phyloP scores from a whole-genome alignment of 2,329 filamentous ascomycete species.

The Zymoseptoria ardabiliae region DNA sequence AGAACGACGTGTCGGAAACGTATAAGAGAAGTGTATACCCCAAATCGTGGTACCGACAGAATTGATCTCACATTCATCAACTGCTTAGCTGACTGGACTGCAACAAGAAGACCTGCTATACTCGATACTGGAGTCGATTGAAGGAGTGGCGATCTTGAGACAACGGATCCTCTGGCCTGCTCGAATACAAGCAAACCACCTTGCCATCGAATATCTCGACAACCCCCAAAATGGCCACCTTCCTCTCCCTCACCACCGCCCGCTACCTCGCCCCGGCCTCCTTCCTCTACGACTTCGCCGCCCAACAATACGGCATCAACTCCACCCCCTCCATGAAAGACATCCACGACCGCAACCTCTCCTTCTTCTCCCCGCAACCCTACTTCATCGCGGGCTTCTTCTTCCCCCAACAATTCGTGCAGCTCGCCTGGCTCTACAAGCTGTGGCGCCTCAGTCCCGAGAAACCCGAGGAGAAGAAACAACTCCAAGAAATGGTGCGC shows the following conservation, averaged over 20 bases:
- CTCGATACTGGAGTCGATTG: background rate
- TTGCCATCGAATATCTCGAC: too few relatives aligned
- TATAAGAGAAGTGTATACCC: background rate
- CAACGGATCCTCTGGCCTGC: too few relatives aligned
- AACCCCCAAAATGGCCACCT: slow-evolving; percentile 50
- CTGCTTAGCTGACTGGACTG: background rate
- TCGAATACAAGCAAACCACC: too few relatives aligned
- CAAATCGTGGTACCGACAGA: too few relatives aligned
- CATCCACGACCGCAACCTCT: slow-evolving; percentile 50
- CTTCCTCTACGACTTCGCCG: slow-evolving; percentile 51
- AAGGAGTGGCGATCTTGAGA: background rate
- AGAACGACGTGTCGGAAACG: background rate
- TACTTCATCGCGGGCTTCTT: slow-evolving; percentile 55
- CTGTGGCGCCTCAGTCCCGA: slow-evolving; percentile 44
- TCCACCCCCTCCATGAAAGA: slow-evolving; percentile 53
- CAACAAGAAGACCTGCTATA: background rate
- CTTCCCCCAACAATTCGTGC: slow-evolving; percentile 54
- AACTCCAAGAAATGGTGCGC: slow-evolving; percentile 44
- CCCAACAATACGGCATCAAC: slow-evolving; percentile 54
- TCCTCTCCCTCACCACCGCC: slow-evolving; percentile 47
- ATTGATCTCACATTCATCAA: too few relatives aligned
- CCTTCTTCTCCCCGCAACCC: slow-evolving; percentile 53
- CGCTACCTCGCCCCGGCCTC: slow-evolving; percentile 48
- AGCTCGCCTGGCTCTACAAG: slow-evolving; percentile 51
- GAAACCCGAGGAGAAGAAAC: slow-evolving; percentile 33